phyloP scores from a whole-genome alignment of 2,329 filamentous ascomycete species.

The Chlorencoelia australis region DNA sequence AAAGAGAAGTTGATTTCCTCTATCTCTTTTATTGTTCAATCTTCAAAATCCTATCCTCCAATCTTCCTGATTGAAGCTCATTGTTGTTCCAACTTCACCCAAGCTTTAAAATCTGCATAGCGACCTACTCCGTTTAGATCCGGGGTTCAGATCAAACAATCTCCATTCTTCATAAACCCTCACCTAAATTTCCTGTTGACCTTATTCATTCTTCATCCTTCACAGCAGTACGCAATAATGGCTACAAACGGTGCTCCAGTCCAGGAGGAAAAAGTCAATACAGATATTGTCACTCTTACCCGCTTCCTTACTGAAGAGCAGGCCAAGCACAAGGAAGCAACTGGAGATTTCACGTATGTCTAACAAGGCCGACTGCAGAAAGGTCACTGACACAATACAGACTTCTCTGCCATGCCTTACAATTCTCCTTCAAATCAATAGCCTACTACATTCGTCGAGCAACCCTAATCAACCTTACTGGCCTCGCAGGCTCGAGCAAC shows the following conservation, averaged over 20 bases:
- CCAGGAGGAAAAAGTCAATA: slow-evolving; percentile 76
- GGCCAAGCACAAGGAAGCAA: slow-evolving; percentile 83
- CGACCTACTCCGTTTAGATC: too few species aligned
- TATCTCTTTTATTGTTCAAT: too few species aligned
- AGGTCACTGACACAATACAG: slow-evolving; percentile 39
- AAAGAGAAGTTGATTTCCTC: too few species aligned
- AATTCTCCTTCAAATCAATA: slow-evolving; percentile 99
- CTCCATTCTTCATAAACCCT: too few species aligned
- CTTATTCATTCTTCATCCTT: too few species aligned
- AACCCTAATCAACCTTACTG: slow-evolving; percentile 88
- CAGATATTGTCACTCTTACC: slow-evolving; percentile 89
- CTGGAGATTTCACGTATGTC: slow-evolving; percentile 94
- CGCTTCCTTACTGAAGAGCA: slow-evolving; percentile 96
- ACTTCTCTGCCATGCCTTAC: slow-evolving; percentile 90
- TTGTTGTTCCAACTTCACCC: too few species aligned
- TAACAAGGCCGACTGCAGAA: not conserved
- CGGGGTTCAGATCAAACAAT: too few species aligned
- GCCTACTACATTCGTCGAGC: slow-evolving; percentile 98
- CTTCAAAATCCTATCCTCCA: too few species aligned
- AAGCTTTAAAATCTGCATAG: too few species aligned
- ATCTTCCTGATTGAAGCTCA: too few species aligned
- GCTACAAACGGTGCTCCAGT: slow-evolving; percentile 14
- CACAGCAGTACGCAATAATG: too few species aligned
- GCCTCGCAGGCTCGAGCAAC: slow-evolving; percentile 89
- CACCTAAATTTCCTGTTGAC: too few species aligned